Base-by-base conservation (phyloP, 2,329 filamentous ascomycete species). In the Aspergillus hiratsukae region DNA sequence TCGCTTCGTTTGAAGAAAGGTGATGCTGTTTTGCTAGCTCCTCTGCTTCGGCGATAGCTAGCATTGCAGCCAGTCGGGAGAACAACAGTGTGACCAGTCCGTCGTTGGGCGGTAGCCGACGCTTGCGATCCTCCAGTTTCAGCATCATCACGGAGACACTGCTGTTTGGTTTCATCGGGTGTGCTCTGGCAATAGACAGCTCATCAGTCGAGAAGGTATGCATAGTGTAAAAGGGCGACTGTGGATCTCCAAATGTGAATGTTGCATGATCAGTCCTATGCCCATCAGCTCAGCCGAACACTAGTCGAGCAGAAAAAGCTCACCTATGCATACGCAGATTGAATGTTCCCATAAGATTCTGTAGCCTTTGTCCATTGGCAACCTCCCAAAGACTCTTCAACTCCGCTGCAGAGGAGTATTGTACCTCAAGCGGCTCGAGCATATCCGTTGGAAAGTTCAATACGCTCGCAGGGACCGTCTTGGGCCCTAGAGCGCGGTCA, bases 11-110 rank as follows among this genome's bases (percentile, higher is more conserved):
- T 14, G 74, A 71, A 3, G 72, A 64, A 7, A 80, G 68, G 10
- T 68, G 61, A 53, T 79, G 72, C 49, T 74, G 61, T 43, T 71
- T 71, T 23, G 74, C 71, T 29, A 78, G 60, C 14, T 74, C 71
- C 11, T 67, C 66, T 11, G 76, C 74, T 52, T 79, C 73, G 43
- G 80, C 77, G 29, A 80, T 75, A 7, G 78, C 78, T 21, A 80
- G 67, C 65, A 80, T 76, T 48, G 76, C 78, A 14, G 78, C 78
- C 19, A 80, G 65, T 50, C 76, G 75, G n/a, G 78, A 78, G 59
- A 80, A 80, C 46, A 80, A 69, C 27, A 73, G 69, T 0, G 76
- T 70, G 1, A 79, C 69, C 9, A 79, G 70, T 3, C 75, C 76
- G 54, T 78, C 76, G 37, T 75, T 68, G 28, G 75, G 71, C 37